phyloP scores from a whole-genome alignment of 257 asterid species.

The Cordia subcordata region DNA sequence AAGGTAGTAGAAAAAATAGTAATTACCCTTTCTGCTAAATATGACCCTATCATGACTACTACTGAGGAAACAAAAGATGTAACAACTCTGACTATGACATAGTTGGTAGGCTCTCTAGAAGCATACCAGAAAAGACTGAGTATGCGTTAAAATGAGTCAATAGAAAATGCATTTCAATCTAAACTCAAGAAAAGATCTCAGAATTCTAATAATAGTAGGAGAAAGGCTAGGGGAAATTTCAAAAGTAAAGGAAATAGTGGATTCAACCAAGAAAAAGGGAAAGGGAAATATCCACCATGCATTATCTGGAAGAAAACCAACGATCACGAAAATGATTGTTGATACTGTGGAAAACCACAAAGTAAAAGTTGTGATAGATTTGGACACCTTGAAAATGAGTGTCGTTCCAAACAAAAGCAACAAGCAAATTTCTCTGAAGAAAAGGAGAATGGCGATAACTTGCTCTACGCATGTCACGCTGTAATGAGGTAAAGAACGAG shows the following conservation, averaged over 20 bases:
- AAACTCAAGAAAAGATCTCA: neutral
- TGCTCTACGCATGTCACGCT: neutral
- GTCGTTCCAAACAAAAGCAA: neutral
- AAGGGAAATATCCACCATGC: neutral
- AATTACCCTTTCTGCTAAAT: neutral
- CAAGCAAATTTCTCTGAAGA: neutral
- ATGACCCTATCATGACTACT: neutral
- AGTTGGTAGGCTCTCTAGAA: conserved; percentile 1
- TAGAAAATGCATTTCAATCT: too few relatives aligned
- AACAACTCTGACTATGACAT: neutral
- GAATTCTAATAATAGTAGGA: neutral
- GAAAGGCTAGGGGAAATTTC: neutral
- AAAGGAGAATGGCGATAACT: neutral
- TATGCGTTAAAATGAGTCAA: neutral
- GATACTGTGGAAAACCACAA: neutral
- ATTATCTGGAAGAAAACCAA: neutral
- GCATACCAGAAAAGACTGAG: conserved; percentile 1
- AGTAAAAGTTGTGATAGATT: neutral
- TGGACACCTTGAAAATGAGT: neutral
- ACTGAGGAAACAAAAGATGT: neutral
- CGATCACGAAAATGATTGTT: neutral
- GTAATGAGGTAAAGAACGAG: neutral
- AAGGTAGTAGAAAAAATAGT: conserved; percentile 1
- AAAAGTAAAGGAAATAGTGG: neutral
- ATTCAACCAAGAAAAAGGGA: neutral